Evolutionary conservation across 768 basidiomycete species (phyloP), one percentile per base, ranked within the genome.

Genomic region (Suillus alpinus): DNA sequence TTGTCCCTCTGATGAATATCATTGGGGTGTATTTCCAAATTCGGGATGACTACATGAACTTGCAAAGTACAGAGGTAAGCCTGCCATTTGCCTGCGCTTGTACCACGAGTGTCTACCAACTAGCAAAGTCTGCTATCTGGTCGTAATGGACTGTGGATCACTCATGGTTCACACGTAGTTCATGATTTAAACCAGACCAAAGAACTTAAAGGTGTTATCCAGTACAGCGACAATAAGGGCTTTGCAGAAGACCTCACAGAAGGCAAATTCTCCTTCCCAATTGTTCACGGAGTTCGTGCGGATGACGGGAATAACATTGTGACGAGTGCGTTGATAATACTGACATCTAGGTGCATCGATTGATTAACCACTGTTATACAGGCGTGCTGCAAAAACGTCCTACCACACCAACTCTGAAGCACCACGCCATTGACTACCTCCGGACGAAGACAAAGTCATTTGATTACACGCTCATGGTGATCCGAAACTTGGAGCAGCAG

Each of bases 11-110:
- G 2, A 91, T 96, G 63, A 97, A 97, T 71, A 83, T 97, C 9
- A 90, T 98, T 62, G 94, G 95, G 2, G 85, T 97, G n/a, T 91
- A 87, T 68, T 98, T 95, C 73, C 96, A 98, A 72, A 95, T 98
- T 65, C 78, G 94, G n/a, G 96, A 98, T 67, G 96, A 98, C 71
- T 91, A 95, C 50, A 94, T 96, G 91, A 98, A 98, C 67, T 77
- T 98, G 29, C 88, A 95, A 68, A 93, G 91, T 51, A 83, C 83
- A 18, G 86, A 95, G 80, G 94, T 94, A 67, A 29, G 77, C 56
- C 14, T 56, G 23, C 37, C n/a, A 18, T 46, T 37, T 12, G 4
- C 18, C 9, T 3, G 23, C 18, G 8, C 52, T 6, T 26, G 52
- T 37, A 26, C 52, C 12, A 23, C 6, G 34, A 20, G 34, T 34